Conservation (phyloP, 345 rosid genomes). For the Nasturtium officinale region DNA sequence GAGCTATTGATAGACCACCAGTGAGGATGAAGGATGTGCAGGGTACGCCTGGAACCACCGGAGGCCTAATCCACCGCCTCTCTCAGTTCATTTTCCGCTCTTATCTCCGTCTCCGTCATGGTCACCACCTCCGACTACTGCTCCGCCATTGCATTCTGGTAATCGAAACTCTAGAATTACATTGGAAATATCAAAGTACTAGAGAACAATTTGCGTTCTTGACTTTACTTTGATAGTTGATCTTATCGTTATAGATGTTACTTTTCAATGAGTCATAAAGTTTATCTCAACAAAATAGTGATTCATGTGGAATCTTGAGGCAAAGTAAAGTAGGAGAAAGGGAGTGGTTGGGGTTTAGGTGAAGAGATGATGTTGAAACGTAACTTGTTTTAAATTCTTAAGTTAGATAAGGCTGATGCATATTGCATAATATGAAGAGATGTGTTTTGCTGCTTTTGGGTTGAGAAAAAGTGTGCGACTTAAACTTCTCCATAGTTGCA, state of each 20-base stretch:
- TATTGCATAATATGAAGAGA: not conserved
- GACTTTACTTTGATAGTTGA: not conserved
- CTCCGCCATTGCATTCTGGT: constrained; percentile 76
- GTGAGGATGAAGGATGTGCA: constrained; percentile 76
- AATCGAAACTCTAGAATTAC: not conserved
- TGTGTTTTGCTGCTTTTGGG: not conserved
- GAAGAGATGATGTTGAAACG: constrained; percentile 34
- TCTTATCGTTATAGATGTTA: constrained; percentile 8
- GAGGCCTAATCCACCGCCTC: constrained; percentile 71
- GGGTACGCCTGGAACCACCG: constrained; percentile 87
- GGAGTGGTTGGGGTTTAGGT: constrained; percentile 30
- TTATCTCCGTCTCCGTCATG: constrained; percentile 67
- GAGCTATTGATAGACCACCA: constrained; percentile 47
- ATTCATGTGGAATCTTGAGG: constrained; percentile 25
- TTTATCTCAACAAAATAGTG: constrained; percentile 4
- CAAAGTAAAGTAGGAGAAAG: not conserved
- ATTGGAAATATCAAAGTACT: not conserved
- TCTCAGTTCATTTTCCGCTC: constrained; percentile 57
- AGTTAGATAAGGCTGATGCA: constrained; percentile 16
- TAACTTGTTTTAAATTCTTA: not conserved
- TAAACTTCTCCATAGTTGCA: constrained; percentile 26
- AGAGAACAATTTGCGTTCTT: constrained; percentile 12
- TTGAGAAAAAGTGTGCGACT: constrained; percentile 1
- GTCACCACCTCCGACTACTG: constrained; percentile 69
- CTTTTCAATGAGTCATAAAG: not conserved